Evolutionary conservation across 208 protist genomes (phyloP), one percentile per base, ranked within the genome.

Genomic region (Zelonia costaricensis): DNA sequence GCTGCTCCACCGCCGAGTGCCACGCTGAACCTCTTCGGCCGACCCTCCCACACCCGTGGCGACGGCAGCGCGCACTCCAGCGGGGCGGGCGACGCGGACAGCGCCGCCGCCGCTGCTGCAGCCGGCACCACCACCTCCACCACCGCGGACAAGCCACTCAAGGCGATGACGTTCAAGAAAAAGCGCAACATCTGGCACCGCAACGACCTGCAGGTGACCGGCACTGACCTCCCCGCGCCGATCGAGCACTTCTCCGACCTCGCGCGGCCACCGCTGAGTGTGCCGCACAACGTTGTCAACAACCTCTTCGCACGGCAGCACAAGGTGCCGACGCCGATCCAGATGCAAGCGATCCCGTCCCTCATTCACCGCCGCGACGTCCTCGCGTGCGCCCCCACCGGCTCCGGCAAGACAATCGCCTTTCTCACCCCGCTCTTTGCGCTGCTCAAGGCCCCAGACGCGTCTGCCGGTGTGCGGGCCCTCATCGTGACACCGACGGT

Each of bases 401-500:
- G 89, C 22, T 98, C 93, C 3, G 97, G 97, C 54, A 99, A 99
- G 64, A 99, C 98, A 18, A 80, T 96, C 23, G 86, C 93, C 18
- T 99, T 98, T 51, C 69, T 97, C 22, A 67, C 98, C 43, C 97
- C 98, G 15, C 80, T 98, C 54, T 92, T 99, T 55, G 64, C 94
- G 20, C 61, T 94, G 5, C 82, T 99, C 8, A 76, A 89, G 52
- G 65, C 72, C 30, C 90, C 97, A 7, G 78, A 88, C 23, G 38
- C 54, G 25, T 69, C 82, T 28, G 47, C 51, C 53, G 94, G 94
- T 38, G 86, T 98, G 13, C 81, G 96, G 25, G 97, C 92, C 25
- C 71, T 99, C 27, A 89, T 99, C 27, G 77, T 99, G 31, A 84
- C 88, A 2, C 98, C 97, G n/a, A 99, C 98, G 25, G 76, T 92